phyloP scores from a whole-genome alignment of 2,329 filamentous ascomycete genomes.

The Arthrocladium fulminans region DNA sequence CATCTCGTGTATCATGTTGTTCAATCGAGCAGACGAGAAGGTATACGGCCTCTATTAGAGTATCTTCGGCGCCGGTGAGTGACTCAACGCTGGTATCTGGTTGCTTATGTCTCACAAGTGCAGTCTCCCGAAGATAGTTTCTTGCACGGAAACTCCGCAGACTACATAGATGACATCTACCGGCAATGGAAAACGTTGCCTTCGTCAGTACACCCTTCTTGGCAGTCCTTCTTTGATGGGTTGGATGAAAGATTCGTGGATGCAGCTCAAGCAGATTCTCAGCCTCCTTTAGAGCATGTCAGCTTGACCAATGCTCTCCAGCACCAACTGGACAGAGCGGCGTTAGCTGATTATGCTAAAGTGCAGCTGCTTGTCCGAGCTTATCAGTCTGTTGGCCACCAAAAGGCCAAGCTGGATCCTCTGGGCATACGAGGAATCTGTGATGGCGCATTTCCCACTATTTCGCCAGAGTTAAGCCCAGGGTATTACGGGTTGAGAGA shows the following conservation, averaged over 20 bases:
- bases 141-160: slow-evolving; percentile 90
- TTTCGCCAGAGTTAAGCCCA: slow-evolving; percentile 82
- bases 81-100: too few relatives aligned
- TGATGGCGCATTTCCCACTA: slow-evolving; percentile 72
- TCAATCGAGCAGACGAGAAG: too few relatives aligned
- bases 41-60: too few relatives aligned
- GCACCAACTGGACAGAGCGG: slow-evolving; percentile 50
- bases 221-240: slow-evolving; percentile 99
- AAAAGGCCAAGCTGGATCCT: slow-evolving; percentile 96
- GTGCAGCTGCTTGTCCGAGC: slow-evolving; percentile 94
- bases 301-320: too few relatives aligned
- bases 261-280: slow-evolving; percentile 95
- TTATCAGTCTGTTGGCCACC: slow-evolving; percentile 94
- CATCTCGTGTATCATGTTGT: too few relatives aligned
- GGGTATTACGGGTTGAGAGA: slow-evolving; percentile 94
- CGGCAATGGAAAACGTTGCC: slow-evolving; percentile 93
- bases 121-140: slow-evolving; percentile 90
- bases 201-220: slow-evolving; percentile 89
- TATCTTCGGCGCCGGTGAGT: too few relatives aligned
- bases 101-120: too few relatives aligned
- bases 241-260: slow-evolving; percentile 98
- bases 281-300: slow-evolving; percentile 88
- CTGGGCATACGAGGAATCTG: slow-evolving; percentile 87
- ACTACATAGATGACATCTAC: slow-evolving; percentile 99
- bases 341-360: slow-evolving; percentile 88